Evolutionary conservation across 331 rosid species (phyloP).

Genomic region (Pyrus hybrid): DNA sequence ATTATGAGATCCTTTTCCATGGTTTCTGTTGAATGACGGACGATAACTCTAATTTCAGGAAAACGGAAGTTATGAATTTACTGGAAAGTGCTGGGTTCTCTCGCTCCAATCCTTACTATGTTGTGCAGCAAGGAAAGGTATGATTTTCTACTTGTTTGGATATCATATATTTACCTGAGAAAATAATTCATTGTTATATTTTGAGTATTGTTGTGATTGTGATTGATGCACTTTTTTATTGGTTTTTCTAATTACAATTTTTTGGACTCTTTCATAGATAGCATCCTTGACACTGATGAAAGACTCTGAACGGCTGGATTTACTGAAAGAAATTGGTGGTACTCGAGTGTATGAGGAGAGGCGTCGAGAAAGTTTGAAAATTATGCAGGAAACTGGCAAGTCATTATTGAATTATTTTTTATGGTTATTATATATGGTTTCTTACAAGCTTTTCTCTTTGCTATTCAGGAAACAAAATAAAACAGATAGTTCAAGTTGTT

Average conservation of each 20-base stretch:
- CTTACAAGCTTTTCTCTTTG: constrained; percentile 12
- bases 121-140: constrained; percentile 98
- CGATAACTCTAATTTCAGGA: constrained; percentile 40
- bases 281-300: constrained; percentile 92
- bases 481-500: constrained; percentile 96
- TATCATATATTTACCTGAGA: neutral
- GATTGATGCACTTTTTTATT: neutral
- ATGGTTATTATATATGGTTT: neutral
- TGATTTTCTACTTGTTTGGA: constrained; percentile 13
- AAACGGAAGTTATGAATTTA: constrained; percentile 98
- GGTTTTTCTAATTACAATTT: neutral
- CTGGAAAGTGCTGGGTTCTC: constrained; percentile 99
- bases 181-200: constrained; percentile 3
- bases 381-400: constrained; percentile 93
- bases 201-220: neutral
- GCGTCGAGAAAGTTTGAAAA: constrained; percentile 92
- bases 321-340: constrained; percentile 97
- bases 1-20: neutral
- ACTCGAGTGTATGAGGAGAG: constrained; percentile 98
- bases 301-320: constrained; percentile 90
- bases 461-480: constrained; percentile 76
- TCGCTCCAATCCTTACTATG: constrained; percentile 97
- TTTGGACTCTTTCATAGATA: constrained; percentile 42
- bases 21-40: neutral
- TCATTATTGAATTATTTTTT: constrained; percentile 6